Conservation (phyloP, 2,329 filamentous ascomycete genomes). For the Colletotrichum tofieldiae region DNA sequence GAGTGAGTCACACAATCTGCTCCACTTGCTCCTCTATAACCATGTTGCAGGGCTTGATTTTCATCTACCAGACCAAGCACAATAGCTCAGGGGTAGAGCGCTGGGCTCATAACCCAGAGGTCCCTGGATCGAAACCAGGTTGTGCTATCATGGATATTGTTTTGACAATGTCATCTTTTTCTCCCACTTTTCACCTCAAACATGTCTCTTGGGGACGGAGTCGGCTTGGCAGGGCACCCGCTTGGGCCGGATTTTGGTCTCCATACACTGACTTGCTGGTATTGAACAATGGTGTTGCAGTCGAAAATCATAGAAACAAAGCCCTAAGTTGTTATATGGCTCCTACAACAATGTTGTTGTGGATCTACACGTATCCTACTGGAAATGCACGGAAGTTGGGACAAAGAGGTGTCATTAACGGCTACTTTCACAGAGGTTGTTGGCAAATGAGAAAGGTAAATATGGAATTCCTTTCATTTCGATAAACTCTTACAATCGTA, state of each 20-base stretch:
- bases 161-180: background rate
- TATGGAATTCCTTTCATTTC: background rate
- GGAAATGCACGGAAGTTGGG: background rate
- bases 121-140: constrained; percentile 30
- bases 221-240: background rate
- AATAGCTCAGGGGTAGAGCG: constrained; percentile 31
- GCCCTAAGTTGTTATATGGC: background rate
- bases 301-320: background rate
- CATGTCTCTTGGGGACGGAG: too few species aligned
- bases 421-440: background rate
- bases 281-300: background rate
- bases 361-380: too few species aligned
- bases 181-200: background rate
- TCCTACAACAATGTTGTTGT: background rate
- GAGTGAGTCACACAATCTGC: background rate
- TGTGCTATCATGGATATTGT: background rate
- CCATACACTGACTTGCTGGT: background rate
- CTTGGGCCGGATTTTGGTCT: background rate
- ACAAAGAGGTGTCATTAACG: too few species aligned
- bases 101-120: constrained; percentile 30
- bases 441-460: too few species aligned
- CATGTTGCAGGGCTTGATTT: too few species aligned
- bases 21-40: background rate
- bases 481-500: too few species aligned
- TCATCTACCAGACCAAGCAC: background rate